phyloP scores from a whole-genome alignment of 352 stramenopile species.

The Globisporangium parvum region DNA sequence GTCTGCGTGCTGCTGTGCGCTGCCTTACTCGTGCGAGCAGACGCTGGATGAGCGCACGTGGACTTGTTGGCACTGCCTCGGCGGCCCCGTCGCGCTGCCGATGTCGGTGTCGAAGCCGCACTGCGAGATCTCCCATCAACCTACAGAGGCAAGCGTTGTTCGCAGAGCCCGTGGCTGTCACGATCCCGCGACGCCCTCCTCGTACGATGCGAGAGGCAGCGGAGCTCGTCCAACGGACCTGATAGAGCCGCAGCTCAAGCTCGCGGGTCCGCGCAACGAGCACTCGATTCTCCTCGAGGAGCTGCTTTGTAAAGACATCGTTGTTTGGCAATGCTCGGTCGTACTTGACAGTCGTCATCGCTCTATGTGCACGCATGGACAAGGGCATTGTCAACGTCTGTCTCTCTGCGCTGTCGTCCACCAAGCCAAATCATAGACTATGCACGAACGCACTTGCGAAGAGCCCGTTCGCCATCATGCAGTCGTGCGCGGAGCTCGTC shows the following conservation, averaged over 20 bases:
- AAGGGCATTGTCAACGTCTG: not conserved
- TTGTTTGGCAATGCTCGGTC: conserved; percentile 54
- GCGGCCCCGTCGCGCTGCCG: not conserved
- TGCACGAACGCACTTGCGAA: conserved; percentile 25
- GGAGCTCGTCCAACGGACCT: conserved; percentile 15
- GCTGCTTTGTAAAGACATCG: conserved; percentile 51
- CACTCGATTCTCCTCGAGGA: conserved; percentile 56
- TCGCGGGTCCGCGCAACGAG: conserved; percentile 26
- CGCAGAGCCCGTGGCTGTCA: not conserved
- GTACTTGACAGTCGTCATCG: conserved; percentile 48
- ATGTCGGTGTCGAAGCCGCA: not conserved
- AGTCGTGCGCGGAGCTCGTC: conserved; percentile 28
- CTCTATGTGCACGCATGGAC: conserved; percentile 10
- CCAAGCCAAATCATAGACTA: too few relatives aligned
- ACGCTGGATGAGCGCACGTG: too few relatives aligned
- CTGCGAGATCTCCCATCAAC: conserved; percentile 2
- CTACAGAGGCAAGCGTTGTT: not conserved
- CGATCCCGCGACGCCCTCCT: too few relatives aligned
- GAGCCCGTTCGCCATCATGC: conserved; percentile 21
- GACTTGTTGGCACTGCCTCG: not conserved
- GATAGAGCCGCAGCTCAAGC: conserved; percentile 37
- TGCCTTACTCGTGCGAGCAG: too few relatives aligned
- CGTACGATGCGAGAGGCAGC: not conserved
- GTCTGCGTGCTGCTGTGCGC: too few relatives aligned
- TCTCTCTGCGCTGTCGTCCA: not conserved